Conservation (phyloP, 106 monocot species). For the Gastrodia elata region DNA sequence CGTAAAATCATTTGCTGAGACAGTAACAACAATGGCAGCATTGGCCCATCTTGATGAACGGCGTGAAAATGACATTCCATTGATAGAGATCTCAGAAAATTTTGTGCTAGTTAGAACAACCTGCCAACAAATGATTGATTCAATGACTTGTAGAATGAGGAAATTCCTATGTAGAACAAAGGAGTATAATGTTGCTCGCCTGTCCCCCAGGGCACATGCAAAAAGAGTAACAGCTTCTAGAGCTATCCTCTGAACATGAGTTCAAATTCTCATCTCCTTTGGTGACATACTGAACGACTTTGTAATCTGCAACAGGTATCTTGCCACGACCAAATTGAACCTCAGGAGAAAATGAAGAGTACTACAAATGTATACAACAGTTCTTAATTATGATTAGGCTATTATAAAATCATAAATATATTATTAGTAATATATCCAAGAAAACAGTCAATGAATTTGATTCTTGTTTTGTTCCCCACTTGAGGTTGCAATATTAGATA, state of each 20-base stretch:
- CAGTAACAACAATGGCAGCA: slow-evolving; percentile 82
- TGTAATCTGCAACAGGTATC: slow-evolving; percentile 98
- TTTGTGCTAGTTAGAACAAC: slow-evolving; percentile 92
- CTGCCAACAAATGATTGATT: slow-evolving; percentile 22
- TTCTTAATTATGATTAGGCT: slow-evolving; percentile 4
- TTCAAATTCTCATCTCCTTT: slow-evolving; percentile 16
- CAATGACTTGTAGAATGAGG: neutral
- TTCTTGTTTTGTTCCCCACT: neutral
- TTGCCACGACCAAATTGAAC: slow-evolving; percentile 65
- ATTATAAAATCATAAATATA: neutral
- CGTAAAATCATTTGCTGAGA: slow-evolving; percentile 68
- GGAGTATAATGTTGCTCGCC: slow-evolving; percentile 23
- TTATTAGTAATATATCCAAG: neutral
- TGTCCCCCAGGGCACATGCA: slow-evolving; percentile 99
- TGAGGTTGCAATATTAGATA: neutral
- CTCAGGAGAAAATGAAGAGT: slow-evolving; percentile 69
- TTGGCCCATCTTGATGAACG: slow-evolving; percentile 98
- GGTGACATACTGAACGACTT: slow-evolving; percentile 60
- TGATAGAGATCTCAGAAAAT: slow-evolving; percentile 80
- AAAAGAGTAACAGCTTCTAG: slow-evolving; percentile 86
- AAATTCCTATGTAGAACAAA: neutral
- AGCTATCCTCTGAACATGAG: slow-evolving; percentile 12
- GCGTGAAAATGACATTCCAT: slow-evolving; percentile 98
- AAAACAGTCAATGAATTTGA: neutral
- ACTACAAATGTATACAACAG: slow-evolving; percentile 29